Percentiles rank a stretch among this genome's conserved stretches.
Evolutionary conservation across 768 basidiomycete species (phyloP).

Genomic region (Termitomyces sp.): DNA sequence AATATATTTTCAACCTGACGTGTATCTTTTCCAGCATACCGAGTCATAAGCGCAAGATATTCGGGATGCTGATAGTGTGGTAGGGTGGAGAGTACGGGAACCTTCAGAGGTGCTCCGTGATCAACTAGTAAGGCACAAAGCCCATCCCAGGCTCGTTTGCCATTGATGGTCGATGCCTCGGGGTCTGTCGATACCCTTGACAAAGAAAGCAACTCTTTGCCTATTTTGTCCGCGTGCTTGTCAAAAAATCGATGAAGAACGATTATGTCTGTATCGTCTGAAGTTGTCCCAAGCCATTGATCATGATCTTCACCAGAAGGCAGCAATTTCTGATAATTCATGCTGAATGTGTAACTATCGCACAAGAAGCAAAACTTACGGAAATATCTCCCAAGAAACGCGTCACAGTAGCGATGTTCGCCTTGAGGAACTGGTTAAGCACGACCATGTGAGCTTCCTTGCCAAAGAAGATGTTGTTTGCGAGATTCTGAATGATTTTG

Average conservation of each 20-base stretch:
- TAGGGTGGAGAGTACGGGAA: conserved; percentile 51
- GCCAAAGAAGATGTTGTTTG: conserved; percentile 91
- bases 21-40: conserved; percentile 54
- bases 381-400: conserved; percentile 73
- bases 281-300: conserved; percentile 70
- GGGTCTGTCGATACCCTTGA: conserved; percentile 55
- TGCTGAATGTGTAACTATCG: neutral
- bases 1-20: conserved; percentile 66
- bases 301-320: conserved; percentile 49
- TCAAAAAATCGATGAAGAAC: conserved; percentile 82
- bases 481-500: conserved; percentile 89
- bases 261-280: conserved; percentile 80
- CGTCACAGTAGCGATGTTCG: conserved; percentile 68
- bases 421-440: conserved; percentile 69
- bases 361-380: conserved; percentile 32
- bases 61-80: conserved; percentile 51
- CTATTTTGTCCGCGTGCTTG: conserved; percentile 82
- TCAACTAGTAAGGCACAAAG: conserved; percentile 79
- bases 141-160: conserved; percentile 81
- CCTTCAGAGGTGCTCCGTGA: conserved; percentile 62
- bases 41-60: conserved; percentile 62
- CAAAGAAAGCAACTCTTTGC: conserved; percentile 77
- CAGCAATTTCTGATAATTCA: conserved; percentile 28
- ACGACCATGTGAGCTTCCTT: conserved; percentile 85
- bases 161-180: conserved; percentile 49